phyloP scores from a whole-genome alignment of 805 yeast genomes.

The Saccharomycopsis synnaedendra region DNA sequence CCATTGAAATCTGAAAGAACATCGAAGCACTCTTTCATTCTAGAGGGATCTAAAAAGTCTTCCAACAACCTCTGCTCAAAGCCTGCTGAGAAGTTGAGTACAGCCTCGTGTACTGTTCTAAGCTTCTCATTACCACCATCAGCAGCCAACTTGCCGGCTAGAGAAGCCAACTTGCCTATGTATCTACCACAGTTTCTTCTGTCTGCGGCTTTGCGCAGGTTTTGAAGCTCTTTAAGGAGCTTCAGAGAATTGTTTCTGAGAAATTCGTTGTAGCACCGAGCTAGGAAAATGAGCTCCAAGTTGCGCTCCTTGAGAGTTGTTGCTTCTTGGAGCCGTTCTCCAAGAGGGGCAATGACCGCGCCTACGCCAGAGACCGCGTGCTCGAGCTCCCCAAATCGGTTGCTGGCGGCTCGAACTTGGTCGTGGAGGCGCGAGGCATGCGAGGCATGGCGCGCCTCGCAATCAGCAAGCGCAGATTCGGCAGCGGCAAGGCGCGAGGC shows the following conservation, averaged over 20 bases:
- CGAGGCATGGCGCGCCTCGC: conserved; percentile 56
- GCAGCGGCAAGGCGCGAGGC: conserved; percentile 35
- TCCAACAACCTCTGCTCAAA: conserved; percentile 65
- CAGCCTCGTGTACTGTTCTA: conserved; percentile 26
- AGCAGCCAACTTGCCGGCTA: conserved; percentile 10
- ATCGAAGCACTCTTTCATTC: conserved; percentile 66
- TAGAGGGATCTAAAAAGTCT: conserved; percentile 58
- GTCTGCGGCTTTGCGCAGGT: conserved; percentile 34
- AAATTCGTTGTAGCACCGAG: conserved; percentile 69
- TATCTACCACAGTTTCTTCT: conserved; percentile 51
- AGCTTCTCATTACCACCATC: conserved; percentile 1
- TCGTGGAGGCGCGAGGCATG: conserved; percentile 47
- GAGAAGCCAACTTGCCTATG: conserved; percentile 12
- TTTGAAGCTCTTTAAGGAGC: conserved; percentile 47
- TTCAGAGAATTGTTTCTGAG: conserved; percentile 38
- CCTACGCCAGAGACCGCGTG: conserved; percentile 43
- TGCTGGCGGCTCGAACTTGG: conserved; percentile 33
- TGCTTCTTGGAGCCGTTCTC: conserved; percentile 53
- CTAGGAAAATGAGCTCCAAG: conserved; percentile 56
- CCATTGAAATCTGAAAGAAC: conserved; percentile 77
- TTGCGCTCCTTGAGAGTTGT: conserved; percentile 69
- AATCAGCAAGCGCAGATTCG: conserved; percentile 44
- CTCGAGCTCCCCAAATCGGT: conserved; percentile 40
- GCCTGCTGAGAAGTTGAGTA: conserved; percentile 61
- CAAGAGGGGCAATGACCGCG: conserved; percentile 54